Evolutionary conservation across 2,329 filamentous ascomycete genomes (phyloP).

Genomic region (Byssothecium circinans): DNA sequence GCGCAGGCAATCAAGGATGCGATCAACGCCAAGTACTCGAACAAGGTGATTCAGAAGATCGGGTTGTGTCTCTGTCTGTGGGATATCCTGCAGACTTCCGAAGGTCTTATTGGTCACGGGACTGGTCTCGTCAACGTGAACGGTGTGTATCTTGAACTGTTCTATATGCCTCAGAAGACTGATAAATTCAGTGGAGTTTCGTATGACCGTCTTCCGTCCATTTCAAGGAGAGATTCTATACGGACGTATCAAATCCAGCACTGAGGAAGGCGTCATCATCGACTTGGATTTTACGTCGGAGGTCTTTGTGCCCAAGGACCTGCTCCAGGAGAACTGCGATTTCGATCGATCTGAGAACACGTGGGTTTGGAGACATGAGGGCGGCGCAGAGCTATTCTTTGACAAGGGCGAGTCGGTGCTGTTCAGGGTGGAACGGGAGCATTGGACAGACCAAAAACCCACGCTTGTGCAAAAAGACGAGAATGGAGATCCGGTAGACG

Average conservation of each 20-base stretch:
- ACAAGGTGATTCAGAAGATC: conserved; percentile 95
- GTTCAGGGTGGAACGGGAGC: conserved; percentile 81
- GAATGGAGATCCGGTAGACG: conserved; percentile 62
- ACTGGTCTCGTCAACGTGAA: conserved; percentile 93
- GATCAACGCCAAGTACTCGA: conserved; percentile 95
- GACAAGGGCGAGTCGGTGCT: conserved; percentile 88
- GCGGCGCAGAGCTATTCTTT: conserved; percentile 76
- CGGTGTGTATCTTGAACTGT: conserved; percentile 54
- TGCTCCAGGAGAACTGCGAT: conserved; percentile 50
- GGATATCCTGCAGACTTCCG: conserved; percentile 84
- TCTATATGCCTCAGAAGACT: neutral
- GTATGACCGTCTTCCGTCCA: conserved; percentile 88
- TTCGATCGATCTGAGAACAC: conserved; percentile 76
- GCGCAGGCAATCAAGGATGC: conserved; percentile 89
- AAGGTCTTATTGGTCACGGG: conserved; percentile 91
- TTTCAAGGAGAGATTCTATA: conserved; percentile 93
- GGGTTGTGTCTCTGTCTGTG: conserved; percentile 93
- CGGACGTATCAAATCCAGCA: conserved; percentile 77
- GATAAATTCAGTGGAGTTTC: conserved; percentile 75
- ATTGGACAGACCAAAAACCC: conserved; percentile 91
- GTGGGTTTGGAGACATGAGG: conserved; percentile 79
- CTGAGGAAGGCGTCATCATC: conserved; percentile 72
- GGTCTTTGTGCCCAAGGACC: conserved; percentile 68
- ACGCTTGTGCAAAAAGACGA: conserved; percentile 68
- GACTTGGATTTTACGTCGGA: conserved; percentile 93